Conservation (phyloP, 106 monocot species). For the Allium fistulosum region DNA sequence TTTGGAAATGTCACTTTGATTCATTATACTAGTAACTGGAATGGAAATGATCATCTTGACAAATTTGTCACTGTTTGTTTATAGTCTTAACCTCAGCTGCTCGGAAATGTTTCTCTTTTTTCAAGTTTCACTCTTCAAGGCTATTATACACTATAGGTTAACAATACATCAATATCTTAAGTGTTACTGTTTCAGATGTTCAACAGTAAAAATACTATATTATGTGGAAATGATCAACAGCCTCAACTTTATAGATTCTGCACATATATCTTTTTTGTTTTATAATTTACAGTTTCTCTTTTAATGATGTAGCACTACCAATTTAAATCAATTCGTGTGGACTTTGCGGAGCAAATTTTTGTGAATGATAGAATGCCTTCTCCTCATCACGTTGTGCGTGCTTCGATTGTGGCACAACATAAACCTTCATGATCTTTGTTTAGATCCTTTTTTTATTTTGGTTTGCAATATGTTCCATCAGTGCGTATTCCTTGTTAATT, state of each 20-base stretch:
- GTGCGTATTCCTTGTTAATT: too few species aligned
- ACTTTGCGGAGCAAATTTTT: conserved; percentile 84
- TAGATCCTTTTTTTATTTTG: too few species aligned
- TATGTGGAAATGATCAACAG: not conserved
- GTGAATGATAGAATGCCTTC: conserved; percentile 72
- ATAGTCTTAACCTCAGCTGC: not conserved
- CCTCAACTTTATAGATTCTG: not conserved
- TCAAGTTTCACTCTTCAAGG: not conserved
- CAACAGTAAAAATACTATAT: not conserved
- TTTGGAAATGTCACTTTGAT: not conserved
- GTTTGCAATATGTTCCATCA: too few species aligned
- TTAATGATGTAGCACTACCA: conserved; percentile 52
- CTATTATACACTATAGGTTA: not conserved
- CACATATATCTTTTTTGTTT: not conserved
- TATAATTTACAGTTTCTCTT: not conserved
- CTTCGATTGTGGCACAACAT: conserved; percentile 63
- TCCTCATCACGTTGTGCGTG: conserved; percentile 33
- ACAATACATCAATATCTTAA: not conserved
- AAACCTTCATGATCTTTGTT: conserved; percentile 39
- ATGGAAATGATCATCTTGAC: not conserved
- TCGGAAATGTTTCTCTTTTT: not conserved
- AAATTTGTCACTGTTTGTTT: not conserved
- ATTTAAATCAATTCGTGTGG: conserved; percentile 82
- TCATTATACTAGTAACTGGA: not conserved
- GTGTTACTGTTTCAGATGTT: too few species aligned